A percentile compares a stretch with the other conserved stretches of the same genome.
phyloP scores from a whole-genome alignment of 495 filamentous ascomycete genomes.

The Talaromyces nanjingensis region DNA sequence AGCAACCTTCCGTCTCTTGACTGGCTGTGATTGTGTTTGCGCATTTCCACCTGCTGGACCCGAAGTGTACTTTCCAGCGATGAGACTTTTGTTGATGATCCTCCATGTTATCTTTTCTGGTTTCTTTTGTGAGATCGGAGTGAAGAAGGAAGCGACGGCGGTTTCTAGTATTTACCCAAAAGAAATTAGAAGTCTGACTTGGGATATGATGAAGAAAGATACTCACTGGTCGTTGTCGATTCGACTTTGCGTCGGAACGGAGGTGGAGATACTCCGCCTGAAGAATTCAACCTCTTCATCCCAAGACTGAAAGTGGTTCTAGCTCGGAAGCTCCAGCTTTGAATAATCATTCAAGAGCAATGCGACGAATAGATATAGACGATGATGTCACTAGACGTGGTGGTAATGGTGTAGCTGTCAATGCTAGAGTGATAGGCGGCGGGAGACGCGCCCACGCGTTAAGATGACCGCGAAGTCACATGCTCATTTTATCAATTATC shows the following conservation, averaged over 20 bases:
- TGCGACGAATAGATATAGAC: not conserved
- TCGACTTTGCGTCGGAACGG: constrained; percentile 52
- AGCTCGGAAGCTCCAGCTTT: not conserved
- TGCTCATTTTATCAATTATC: constrained; percentile 14
- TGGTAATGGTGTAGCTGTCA: not conserved
- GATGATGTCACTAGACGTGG: not conserved
- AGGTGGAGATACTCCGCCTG: constrained; percentile 35
- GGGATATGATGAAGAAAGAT: not conserved
- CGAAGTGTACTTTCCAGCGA: constrained; percentile 66
- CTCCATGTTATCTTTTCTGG: constrained; percentile 73
- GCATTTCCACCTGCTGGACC: constrained; percentile 20
- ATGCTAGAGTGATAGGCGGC: not conserved
- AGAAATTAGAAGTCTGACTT: not conserved
- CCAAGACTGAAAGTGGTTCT: constrained; percentile 8
- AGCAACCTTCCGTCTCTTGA: constrained; percentile 58
- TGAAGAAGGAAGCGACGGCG: constrained; percentile 81
- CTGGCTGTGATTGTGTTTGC: constrained; percentile 11
- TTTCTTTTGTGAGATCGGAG: constrained; percentile 75
- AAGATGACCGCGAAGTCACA: constrained; percentile 39
- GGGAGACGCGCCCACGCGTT: constrained; percentile 23
- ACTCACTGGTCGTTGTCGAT: constrained; percentile 67
- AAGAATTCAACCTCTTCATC: constrained; percentile 30
- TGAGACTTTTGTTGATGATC: constrained; percentile 57
- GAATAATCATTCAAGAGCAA: not conserved
- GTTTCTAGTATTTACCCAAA: constrained; percentile 39